Evolutionary conservation across 1,139 yeast genomes (phyloP), one percentile per base, ranked within the genome.

Genomic region (Sugiyamaella xylanicola): DNA sequence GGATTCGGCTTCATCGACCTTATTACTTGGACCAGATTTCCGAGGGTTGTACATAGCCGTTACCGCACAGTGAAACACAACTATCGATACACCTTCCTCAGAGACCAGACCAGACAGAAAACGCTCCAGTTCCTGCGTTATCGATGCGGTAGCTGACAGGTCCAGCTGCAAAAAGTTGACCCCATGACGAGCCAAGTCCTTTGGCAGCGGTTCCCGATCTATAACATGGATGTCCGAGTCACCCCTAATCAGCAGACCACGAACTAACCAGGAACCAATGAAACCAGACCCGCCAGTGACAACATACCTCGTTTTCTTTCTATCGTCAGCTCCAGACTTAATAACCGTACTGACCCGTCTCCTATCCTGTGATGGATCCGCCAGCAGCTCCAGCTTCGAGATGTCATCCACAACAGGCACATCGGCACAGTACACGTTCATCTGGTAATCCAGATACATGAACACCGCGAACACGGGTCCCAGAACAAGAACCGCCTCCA

Each of bases 211-310:
- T 4, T 49, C 41, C 11, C 59, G 61, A 17, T 56, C 56, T 50
- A 68, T 68, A 5, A 70, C 52, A 2, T 61, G 29, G 19, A 59
- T 51, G 16, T 58, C 54, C 5, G 48, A 48, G 16, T 67, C 69
- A n/a, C 64, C 65, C 1, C 73, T 62, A 8, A 65, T 58, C 9
- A 68, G 40, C 41, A 70, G 56, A 46, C 65, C 67, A 15, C 73
- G 63, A 27, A 62, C 66, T 15, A 70, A 58, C 73, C 73, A 70
- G 3, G 73, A 64, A 2, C 73, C 73, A 22, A 63, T 52, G 49
- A 68, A 70, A 7, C 73, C 73, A 15, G 66, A 59, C 16, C 73
- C 73, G 2, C 73, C 73, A 3, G 68, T 62, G 13, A 70, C 59
- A 13, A 70, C 51, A 54, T 68, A 69, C 19, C 57, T 39, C 4